Evolutionary conservation across 768 basidiomycete genomes (phyloP), one percentile per base, ranked within the genome.

Genomic region (Gloeostereum incarnatum): DNA sequence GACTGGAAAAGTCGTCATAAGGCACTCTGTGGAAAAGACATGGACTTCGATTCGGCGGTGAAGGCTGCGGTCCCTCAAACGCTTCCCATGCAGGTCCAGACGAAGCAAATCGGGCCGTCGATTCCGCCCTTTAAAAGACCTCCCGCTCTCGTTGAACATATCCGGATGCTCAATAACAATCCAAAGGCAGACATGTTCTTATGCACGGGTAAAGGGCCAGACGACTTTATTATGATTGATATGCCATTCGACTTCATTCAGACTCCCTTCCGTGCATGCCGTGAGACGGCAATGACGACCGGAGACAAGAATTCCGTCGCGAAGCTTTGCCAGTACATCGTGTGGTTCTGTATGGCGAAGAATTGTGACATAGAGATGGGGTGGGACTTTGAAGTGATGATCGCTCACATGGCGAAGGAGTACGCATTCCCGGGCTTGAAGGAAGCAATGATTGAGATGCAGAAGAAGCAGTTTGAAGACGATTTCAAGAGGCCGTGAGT

Each of bases 1-100:
- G 45, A 50, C 26, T 50, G 49, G 47, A 45, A 48, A 22, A 5
- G 9, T 1, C 14, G 37, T 10, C 49, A 50, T 22, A 48, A 48
- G 22, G 20, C 39, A 6, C 48, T 46, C n/a, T 50, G 49, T 31
- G 49, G 49, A 1, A 43, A 46, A 32, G 31, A 39, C 1, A 33
- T 50, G 38, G 45, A 3, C 13, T 42, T 46, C 35, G 44, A 50
- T 4, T 22, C 39, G 9, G 43, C 40, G 9, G 23, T 37, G 16
- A 37, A 45, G 26, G 31, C 29, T 30, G 23, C 37, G 3, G 11
- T 21, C 6, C 31, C 31, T 7, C 10, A 17, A 17, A 17, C 23
- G 14, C n/a, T 14, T 29, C 4, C 18, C 6, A 7, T 4, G 14
- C 11, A 3, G 21, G 4, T 4, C 7, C 8, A 9, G 3, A 13